Evolutionary conservation across 768 basidiomycete species (phyloP), one percentile per base, ranked within the genome.

Genomic region (Boletus bicolor): DNA sequence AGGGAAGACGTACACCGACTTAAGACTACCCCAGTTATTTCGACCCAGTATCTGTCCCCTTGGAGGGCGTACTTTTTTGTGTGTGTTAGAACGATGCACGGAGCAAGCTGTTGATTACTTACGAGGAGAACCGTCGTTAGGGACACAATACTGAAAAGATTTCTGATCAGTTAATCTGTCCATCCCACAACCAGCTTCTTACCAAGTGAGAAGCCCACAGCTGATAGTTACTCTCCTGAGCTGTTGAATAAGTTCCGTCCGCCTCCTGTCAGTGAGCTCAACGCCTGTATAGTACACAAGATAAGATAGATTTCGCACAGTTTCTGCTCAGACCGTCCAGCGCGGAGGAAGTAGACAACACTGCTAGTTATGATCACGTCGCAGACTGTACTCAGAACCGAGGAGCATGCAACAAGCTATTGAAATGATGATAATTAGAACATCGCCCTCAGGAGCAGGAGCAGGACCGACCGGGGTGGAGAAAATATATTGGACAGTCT

Each of bases 171-270:
- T 30, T 4, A 9, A n/a, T 32, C 14, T 32, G 15, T 21, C 53
- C n/a, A 9, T 28, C 17, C 6, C 9, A 47, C 1, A 19, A 34
- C 11, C 37, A 36, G n/a, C 11, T 21, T 17, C 34, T 42, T 55
- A 47, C 53, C 55, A 55, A 30, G 53, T 56, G 15, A 55, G 39
- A 19, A 55, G 45, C 10, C 39, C 55, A 34, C 53, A 55, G 19
- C 21, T 45, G 44, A 54, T 39, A 6, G 21, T n/a, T 8, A 56
- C 44, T 38, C 44, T 54, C 30, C 30, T 56, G 43, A 54, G 44
- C 7, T 55, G 51, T 28, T 54, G 51, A 24, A 56, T n/a, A 17
- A 36, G 11, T n/a, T 21, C 34, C 28, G 39, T 34, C 26, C 34
- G n/a, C 19, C 3, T 32, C 54, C 44, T 57, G 11, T 36, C 17